These are phyloP conservation scores for Leishmania amazonensis DNA, from an alignment of 208 protist species.

Conservation along the genomic window DNA sequence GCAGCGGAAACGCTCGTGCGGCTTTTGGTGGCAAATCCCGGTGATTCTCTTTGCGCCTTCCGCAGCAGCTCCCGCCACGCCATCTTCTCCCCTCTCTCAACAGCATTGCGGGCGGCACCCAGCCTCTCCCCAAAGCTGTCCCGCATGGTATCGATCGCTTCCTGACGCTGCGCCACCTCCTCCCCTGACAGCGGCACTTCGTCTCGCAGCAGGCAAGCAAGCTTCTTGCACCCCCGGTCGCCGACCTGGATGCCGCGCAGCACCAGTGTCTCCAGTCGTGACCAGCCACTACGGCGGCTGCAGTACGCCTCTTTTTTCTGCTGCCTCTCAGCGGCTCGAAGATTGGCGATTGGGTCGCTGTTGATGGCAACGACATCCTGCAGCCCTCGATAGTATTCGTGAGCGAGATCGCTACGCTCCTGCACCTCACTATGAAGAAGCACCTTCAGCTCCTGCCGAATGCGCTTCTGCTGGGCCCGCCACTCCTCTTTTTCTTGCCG, in stretches of 20 bases:
- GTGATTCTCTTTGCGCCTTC: slow-evolving; percentile 9
- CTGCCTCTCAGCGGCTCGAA: slow-evolving; percentile 41
- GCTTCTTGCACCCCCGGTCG: slow-evolving; percentile 46
- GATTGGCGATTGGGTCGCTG: slow-evolving; percentile 3
- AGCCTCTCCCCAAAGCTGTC: slow-evolving; percentile 33
- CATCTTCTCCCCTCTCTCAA: slow-evolving; percentile 28
- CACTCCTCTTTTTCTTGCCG: slow-evolving; percentile 7
- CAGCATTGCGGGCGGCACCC: slow-evolving; percentile 22
- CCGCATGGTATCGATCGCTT: slow-evolving; percentile 26
- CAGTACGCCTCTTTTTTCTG: slow-evolving; percentile 57
- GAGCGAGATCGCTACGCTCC: background rate
- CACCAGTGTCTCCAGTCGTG: slow-evolving; percentile 57
- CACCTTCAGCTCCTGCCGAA: slow-evolving; percentile 12
- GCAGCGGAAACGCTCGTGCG: background rate
- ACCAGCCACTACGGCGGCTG: slow-evolving; percentile 79
- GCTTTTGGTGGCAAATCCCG: background rate
- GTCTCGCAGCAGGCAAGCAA: slow-evolving; percentile 54
- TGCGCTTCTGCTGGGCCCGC: slow-evolving; percentile 6
- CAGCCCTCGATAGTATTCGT: slow-evolving; percentile 7
- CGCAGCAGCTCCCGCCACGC: slow-evolving; percentile 32
- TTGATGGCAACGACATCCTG: slow-evolving; percentile 6
- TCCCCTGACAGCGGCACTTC: slow-evolving; percentile 69
- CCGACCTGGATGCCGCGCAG: slow-evolving; percentile 74
- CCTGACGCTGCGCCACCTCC: slow-evolving; percentile 54
- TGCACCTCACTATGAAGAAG: slow-evolving; percentile 7